Evolutionary conservation across 345 rosid genomes (phyloP).

Genomic region (Salix udensis): DNA sequence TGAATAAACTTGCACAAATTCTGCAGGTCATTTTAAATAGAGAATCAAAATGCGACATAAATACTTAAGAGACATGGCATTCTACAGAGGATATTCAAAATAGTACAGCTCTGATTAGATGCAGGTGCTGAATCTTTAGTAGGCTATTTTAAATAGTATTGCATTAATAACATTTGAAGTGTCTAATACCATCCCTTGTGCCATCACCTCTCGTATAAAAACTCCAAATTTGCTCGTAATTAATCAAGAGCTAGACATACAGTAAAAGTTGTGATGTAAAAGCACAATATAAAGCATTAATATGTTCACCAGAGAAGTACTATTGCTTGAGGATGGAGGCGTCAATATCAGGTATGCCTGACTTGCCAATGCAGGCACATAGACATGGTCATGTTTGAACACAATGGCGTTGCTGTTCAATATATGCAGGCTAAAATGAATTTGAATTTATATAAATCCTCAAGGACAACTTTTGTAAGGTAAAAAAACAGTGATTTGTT

Average conservation of each 20-base stretch:
- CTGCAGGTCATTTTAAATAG: slow-evolving; percentile 39
- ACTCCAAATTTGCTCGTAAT: no score
- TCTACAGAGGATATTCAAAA: not conserved
- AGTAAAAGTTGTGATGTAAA: no score
- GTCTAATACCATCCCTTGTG: no score
- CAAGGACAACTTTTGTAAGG: not conserved
- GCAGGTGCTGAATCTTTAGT: no score
- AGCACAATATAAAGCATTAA: no score
- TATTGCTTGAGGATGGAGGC: not conserved
- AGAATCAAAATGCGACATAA: not conserved
- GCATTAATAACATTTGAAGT: no score
- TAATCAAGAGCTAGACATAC: no score
- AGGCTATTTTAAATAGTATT: no score
- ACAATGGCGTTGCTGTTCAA: not conserved
- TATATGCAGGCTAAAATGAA: not conserved
- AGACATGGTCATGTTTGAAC: not conserved
- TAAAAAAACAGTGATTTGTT: not conserved
- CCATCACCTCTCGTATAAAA: no score
- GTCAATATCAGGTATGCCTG: not conserved
- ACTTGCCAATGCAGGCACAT: not conserved
- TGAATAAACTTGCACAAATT: slow-evolving; percentile 84
- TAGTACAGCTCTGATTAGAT: no score
- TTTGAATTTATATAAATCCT: not conserved
- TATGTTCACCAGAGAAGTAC: not conserved
- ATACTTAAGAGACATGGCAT: not conserved